Percentiles rank a stretch among this genome's conserved stretches.
These are phyloP conservation scores for Margaritispora aquatica DNA, from an alignment of 495 filamentous ascomycete species.

Conservation along the genomic window DNA sequence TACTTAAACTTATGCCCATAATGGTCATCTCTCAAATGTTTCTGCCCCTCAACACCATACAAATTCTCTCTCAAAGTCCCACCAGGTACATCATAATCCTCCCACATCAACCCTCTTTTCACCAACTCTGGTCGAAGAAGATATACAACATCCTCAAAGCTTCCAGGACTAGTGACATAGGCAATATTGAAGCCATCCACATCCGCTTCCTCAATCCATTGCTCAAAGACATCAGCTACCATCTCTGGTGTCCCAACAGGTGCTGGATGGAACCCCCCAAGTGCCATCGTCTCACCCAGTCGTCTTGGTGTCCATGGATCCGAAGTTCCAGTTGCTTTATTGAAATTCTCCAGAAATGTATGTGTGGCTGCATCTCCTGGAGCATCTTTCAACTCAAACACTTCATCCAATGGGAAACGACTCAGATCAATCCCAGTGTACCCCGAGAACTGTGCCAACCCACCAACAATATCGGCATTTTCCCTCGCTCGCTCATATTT, in stretches of 20 bases:
- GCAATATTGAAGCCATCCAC: constrained; percentile 57
- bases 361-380: background rate
- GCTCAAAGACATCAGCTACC: constrained; percentile 57
- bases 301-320: background rate
- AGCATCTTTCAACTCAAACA: background rate
- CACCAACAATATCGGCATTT: constrained; percentile 47
- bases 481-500: constrained; percentile 46
- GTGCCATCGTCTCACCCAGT: background rate
- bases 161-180: constrained; percentile 2
- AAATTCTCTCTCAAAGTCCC: constrained; percentile 47
- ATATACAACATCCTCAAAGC: background rate
- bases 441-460: constrained; percentile 50
- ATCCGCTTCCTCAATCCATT: constrained; percentile 53
- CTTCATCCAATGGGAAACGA: constrained; percentile 45
- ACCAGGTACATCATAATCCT: constrained; percentile 38
- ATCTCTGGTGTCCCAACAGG: constrained; percentile 48
- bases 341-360: background rate
- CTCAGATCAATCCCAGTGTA: constrained; percentile 60
- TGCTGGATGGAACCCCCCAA: constrained; percentile 26
- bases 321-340: background rate
- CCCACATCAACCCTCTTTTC: constrained; percentile 37
- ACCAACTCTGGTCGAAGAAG: background rate
- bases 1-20: constrained; percentile 4
- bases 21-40: background rate
- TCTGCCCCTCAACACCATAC: constrained; percentile 25